Evolutionary conservation across 345 rosid species (phyloP).

Genomic region (Hibiscus syriacus): DNA sequence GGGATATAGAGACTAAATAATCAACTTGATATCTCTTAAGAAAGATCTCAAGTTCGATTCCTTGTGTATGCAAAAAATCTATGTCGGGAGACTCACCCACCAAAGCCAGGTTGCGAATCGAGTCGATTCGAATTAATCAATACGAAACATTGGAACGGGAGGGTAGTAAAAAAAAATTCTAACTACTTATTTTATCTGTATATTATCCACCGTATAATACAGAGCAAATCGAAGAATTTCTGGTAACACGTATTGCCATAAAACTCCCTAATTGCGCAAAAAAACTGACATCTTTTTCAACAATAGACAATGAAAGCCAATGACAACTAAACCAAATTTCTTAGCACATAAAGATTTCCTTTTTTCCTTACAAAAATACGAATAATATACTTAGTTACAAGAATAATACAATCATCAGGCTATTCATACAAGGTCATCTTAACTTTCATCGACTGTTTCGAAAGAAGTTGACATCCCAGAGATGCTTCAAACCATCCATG

Average conservation of each 20-base stretch:
- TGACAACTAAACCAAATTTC: constrained; percentile 1
- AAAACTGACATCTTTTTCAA: constrained; percentile 1
- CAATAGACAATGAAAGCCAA: constrained; percentile 1
- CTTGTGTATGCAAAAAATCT: no score
- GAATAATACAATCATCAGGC: constrained; percentile 18
- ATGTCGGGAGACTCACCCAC: no score
- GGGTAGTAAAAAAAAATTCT: no score
- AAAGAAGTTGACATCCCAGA: constrained; percentile 81
- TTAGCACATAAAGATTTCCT: background rate
- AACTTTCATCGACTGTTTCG: constrained; percentile 31
- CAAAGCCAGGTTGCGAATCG: no score
- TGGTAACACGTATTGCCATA: background rate
- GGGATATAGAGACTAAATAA: no score
- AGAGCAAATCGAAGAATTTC: background rate
- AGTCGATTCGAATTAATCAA: no score
- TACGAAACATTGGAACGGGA: no score
- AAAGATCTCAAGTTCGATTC: no score
- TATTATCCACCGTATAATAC: background rate
- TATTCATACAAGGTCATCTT: background rate
- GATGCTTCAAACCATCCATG: constrained; percentile 75
- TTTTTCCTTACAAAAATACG: constrained; percentile 25
- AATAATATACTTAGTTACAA: constrained; percentile 35
- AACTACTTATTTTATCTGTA: no score
- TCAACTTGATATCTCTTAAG: no score
- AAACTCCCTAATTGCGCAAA: background rate